These are phyloP conservation scores for Biscutella auriculata DNA, from an alignment of 441 rosid genomes.

Conservation along the genomic window DNA sequence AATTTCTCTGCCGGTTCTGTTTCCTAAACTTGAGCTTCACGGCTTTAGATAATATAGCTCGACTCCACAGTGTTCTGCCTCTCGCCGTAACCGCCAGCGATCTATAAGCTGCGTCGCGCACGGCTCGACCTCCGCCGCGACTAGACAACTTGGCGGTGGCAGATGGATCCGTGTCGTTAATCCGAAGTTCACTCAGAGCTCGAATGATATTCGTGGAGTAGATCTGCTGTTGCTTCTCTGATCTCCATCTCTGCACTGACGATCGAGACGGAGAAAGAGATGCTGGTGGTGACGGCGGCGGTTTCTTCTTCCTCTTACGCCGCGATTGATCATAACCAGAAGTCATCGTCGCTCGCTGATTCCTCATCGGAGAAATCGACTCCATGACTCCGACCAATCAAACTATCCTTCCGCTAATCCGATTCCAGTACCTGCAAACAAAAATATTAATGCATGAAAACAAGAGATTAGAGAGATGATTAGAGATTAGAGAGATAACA, in stretches of 20 bases:
- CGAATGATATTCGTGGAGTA: conserved; percentile 65
- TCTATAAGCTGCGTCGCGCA: conserved; percentile 72
- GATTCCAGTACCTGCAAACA: background rate
- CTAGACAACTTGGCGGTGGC: conserved; percentile 22
- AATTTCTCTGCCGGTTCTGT: conserved; percentile 34
- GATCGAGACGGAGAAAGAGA: conserved; percentile 3
- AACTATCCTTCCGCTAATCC: background rate
- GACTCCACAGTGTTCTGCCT: conserved; percentile 79
- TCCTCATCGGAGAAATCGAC: conserved; percentile 32
- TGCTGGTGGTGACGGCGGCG: background rate
- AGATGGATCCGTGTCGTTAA: conserved; percentile 7
- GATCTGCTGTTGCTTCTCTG: conserved; percentile 59
- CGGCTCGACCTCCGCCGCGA: conserved; percentile 35
- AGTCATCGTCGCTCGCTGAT: too few relatives aligned
- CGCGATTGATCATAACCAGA: conserved; percentile 31
- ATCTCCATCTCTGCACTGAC: conserved; percentile 50
- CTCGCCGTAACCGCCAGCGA: conserved; percentile 74
- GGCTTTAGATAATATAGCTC: conserved; percentile 62
- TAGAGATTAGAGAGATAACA: background rate
- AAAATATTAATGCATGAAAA: background rate
- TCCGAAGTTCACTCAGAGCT: conserved; percentile 48
- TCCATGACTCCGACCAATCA: conserved; percentile 1
- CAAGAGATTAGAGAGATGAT: background rate
- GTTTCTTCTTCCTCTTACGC: conserved; percentile 59
- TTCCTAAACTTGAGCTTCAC: conserved; percentile 68